Percentiles rank a stretch among this genome's conserved stretches.
Evolutionary conservation across 768 basidiomycete genomes (phyloP).

Genomic region (Solioccasus polychromus): DNA sequence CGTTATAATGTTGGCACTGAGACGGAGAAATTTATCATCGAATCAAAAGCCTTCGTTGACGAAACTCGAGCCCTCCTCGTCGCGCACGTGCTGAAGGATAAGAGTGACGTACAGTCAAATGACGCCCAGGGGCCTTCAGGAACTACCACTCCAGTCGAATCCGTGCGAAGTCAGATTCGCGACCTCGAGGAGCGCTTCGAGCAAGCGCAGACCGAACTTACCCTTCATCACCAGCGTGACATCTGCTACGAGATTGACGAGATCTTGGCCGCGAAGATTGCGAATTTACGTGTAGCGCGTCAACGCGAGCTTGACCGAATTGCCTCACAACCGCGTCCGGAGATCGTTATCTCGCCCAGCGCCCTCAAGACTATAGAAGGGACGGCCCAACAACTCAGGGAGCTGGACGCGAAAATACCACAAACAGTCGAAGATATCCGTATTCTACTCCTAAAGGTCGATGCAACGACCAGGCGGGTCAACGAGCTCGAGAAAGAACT

Average conservation of each 20-base stretch:
- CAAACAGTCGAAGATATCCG: conserved; percentile 25
- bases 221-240: conserved; percentile 22
- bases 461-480: conserved; percentile 19
- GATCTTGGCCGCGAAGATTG: conserved; percentile 16
- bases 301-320: conserved; percentile 17
- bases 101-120: conserved; percentile 4
- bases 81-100: conserved; percentile 14
- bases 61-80: conserved; percentile 26
- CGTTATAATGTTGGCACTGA: conserved; percentile 27
- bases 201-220: conserved; percentile 29
- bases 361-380: conserved; percentile 19
- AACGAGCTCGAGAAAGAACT: conserved; percentile 23
- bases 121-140: conserved; percentile 1
- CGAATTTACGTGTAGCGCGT: conserved; percentile 20
- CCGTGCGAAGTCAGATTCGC: conserved; percentile 16
- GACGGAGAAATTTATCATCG: conserved; percentile 16
- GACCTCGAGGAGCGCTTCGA: conserved; percentile 30
- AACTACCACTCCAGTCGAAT: background rate
- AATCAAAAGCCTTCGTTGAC: conserved; percentile 26
- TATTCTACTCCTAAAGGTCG: conserved; percentile 22
- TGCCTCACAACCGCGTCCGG: conserved; percentile 12
- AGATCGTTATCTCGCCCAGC: conserved; percentile 20
- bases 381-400: conserved; percentile 11
- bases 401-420: conserved; percentile 25
- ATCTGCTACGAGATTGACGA: conserved; percentile 18